A percentile compares a stretch with the other conserved stretches of the same genome.
Conservation (phyloP, 1,284 basidiomycete species). For the Cutaneotrichosporon sp. region DNA sequence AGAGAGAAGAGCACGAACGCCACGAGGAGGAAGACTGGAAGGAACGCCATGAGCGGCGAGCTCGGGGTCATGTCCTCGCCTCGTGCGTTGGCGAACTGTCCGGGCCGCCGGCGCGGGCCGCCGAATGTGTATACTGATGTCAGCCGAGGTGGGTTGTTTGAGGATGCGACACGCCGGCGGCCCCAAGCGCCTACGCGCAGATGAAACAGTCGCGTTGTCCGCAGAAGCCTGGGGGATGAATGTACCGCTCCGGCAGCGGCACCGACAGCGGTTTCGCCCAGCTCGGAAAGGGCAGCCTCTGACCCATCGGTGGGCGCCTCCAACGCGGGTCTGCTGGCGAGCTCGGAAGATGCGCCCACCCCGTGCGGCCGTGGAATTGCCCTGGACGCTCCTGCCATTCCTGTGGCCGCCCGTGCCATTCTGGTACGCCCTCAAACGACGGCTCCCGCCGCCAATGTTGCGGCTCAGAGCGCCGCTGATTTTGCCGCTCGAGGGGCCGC, state of each 20-base stretch:
- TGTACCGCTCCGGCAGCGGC: neutral
- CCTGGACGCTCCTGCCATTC: neutral
- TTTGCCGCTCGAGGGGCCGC: neutral
- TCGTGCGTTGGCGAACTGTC: constrained; percentile 6
- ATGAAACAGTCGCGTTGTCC: neutral
- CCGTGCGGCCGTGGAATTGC: neutral
- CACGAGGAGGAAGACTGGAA: constrained; percentile 81
- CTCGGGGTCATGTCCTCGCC: constrained; percentile 56
- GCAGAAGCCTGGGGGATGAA: neutral
- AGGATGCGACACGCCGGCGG: neutral
- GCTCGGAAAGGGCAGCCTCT: neutral
- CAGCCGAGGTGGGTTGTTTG: neutral
- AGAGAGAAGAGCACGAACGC: constrained; percentile 81
- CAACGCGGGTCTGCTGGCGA: neutral
- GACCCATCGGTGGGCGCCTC: neutral
- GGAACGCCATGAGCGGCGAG: constrained; percentile 73
- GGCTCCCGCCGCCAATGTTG: neutral
- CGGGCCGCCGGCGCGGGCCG: constrained; percentile 20
- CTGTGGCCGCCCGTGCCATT: neutral
- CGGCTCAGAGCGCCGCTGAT: neutral
- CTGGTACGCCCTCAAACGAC: neutral
- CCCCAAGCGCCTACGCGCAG: neutral
- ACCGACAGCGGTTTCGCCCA: neutral
- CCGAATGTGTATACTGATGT: constrained; percentile 54
- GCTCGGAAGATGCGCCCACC: neutral